These are phyloP conservation scores for Ustilaginoidea virens DNA, from an alignment of 2,329 filamentous ascomycete genomes.

Conservation along the genomic window DNA sequence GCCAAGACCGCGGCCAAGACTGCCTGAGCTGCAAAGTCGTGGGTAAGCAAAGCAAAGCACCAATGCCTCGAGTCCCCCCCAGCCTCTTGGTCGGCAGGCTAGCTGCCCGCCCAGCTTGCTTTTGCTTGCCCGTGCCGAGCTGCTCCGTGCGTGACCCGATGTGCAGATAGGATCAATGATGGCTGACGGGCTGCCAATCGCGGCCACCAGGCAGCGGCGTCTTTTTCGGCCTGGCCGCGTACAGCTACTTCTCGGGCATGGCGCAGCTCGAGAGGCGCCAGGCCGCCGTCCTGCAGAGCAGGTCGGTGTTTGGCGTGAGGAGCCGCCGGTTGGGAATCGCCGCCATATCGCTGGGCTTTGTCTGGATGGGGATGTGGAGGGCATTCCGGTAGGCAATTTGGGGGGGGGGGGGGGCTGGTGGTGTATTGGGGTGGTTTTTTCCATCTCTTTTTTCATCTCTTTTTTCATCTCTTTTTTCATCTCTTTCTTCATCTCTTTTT, in stretches of 20 bases:
- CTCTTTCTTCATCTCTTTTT: too few relatives aligned
- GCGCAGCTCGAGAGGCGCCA: slow-evolving; percentile 53
- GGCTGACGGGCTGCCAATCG: too few relatives aligned
- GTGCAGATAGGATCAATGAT: too few relatives aligned
- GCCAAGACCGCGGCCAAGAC: slow-evolving; percentile 43
- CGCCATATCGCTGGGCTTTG: slow-evolving; percentile 49
- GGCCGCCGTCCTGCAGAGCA: slow-evolving; percentile 50
- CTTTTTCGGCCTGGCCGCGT: slow-evolving; percentile 60
- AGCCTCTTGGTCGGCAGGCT: too few relatives aligned
- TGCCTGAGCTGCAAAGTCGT: slow-evolving; percentile 57
- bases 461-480: too few relatives aligned
- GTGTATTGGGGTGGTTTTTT: slow-evolving; percentile 11
- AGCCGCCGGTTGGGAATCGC: slow-evolving; percentile 53
- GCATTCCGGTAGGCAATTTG: slow-evolving; percentile 47
- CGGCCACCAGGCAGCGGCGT: slow-evolving; percentile 54
- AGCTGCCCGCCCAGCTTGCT: neutral
- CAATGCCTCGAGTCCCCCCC: too few relatives aligned
- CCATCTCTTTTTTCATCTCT: too few relatives aligned
- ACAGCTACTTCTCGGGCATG: slow-evolving; percentile 64
- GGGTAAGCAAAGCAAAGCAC: slow-evolving; percentile 32
- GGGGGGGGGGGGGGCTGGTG: too few relatives aligned
- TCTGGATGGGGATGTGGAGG: slow-evolving; percentile 56
- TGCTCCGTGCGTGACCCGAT: too few relatives aligned
- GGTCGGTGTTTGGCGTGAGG: slow-evolving; percentile 56
- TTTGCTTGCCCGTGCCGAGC: neutral